Evolutionary conservation across 2,329 filamentous ascomycete species (phyloP).

Genomic region (Blumeria graminis): DNA sequence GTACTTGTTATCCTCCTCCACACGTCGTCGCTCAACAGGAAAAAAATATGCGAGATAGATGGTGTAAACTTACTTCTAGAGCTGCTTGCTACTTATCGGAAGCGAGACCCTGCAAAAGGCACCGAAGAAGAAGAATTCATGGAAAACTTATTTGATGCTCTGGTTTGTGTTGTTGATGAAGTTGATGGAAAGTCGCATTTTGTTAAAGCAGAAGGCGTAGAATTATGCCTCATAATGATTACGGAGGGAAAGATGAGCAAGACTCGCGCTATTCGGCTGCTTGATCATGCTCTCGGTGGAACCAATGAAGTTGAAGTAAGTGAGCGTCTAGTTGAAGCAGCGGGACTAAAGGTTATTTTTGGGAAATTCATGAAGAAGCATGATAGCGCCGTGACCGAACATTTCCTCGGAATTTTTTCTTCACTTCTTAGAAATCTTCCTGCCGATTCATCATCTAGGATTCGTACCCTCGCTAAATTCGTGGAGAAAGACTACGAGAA

Average conservation of each 20-base stretch:
- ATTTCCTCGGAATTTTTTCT: slow-evolving; percentile 65
- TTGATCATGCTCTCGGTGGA: slow-evolving; percentile 59
- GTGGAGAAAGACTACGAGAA: slow-evolving; percentile 89
- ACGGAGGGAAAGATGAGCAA: slow-evolving; percentile 72
- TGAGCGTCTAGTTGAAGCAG: slow-evolving; percentile 53
- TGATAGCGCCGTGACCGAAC: slow-evolving; percentile 43
- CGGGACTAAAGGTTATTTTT: slow-evolving; percentile 66
- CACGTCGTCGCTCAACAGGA: slow-evolving; percentile 40
- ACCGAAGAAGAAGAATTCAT: slow-evolving; percentile 85
- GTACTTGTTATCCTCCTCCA: slow-evolving; percentile 75
- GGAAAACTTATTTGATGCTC: slow-evolving; percentile 73
- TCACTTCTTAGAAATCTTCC: slow-evolving; percentile 61
- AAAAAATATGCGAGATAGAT: slow-evolving; percentile 37
- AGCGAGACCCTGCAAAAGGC: slow-evolving; percentile 63
- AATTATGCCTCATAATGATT: slow-evolving; percentile 78
- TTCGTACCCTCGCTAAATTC: slow-evolving; percentile 77
- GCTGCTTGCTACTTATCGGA: slow-evolving; percentile 62
- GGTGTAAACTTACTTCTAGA: slow-evolving; percentile 63
- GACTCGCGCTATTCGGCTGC: slow-evolving; percentile 47
- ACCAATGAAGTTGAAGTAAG: slow-evolving; percentile 37
- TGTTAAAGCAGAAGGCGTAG: slow-evolving; percentile 71
- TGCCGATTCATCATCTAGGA: slow-evolving; percentile 50
- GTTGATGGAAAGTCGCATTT: slow-evolving; percentile 55
- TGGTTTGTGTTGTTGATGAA: slow-evolving; percentile 62
- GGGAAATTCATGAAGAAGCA: slow-evolving; percentile 71